Conservation (phyloP, 768 basidiomycete species). For the Lactarius hengduanensis region DNA sequence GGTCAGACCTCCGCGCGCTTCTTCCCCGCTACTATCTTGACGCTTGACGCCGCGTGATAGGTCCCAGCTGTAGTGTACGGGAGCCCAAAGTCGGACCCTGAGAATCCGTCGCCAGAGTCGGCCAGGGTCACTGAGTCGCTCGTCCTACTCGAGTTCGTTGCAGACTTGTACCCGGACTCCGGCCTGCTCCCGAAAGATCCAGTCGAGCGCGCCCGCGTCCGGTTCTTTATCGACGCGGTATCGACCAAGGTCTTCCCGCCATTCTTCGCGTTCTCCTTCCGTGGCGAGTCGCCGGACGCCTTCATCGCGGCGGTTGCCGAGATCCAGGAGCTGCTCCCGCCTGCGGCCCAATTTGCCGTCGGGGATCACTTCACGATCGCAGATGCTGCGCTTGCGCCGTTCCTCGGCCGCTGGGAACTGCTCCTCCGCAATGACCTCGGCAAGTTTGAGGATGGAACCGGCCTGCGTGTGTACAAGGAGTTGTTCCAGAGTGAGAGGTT, state of each 20-base stretch:
- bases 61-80: constrained; percentile 61
- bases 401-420: constrained; percentile 50
- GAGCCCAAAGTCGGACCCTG: constrained; percentile 50
- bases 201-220: constrained; percentile 50
- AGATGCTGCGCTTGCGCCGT: constrained; percentile 57
- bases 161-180: constrained; percentile 50
- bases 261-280: constrained; percentile 37
- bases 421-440: constrained; percentile 49
- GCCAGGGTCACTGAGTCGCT: constrained; percentile 59
- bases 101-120: constrained; percentile 53
- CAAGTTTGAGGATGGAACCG: constrained; percentile 40
- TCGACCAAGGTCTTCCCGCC: constrained; percentile 43
- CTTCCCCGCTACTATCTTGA: not conserved
- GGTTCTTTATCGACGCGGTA: constrained; percentile 57
- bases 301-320: constrained; percentile 45
- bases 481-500: constrained; percentile 44
- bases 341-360: constrained; percentile 40
- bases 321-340: constrained; percentile 49
- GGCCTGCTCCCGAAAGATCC: constrained; percentile 52
- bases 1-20: constrained; percentile 36
- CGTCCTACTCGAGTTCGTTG: constrained; percentile 59
- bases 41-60: constrained; percentile 31
- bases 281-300: constrained; percentile 39
- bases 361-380: constrained; percentile 52
- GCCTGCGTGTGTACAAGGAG: constrained; percentile 42